These are phyloP conservation scores for Lodderomyces metapsilosis DNA, from an alignment of 1,139 yeast genomes.

Conservation along the genomic window DNA sequence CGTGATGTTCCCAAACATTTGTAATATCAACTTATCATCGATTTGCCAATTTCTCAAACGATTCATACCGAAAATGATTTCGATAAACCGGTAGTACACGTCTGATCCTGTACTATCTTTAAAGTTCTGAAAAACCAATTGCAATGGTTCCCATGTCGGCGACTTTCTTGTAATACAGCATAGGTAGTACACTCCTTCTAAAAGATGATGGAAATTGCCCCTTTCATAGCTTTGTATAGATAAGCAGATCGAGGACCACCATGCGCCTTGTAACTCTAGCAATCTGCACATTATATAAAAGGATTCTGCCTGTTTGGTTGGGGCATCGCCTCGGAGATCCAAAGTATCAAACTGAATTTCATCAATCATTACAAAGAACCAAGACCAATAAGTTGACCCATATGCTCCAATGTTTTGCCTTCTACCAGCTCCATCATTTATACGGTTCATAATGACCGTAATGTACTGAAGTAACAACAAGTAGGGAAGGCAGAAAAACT, in stretches of 20 bases:
- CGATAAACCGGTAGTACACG: conserved; percentile 28
- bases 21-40: conserved; percentile 33
- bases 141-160: conserved; percentile 13
- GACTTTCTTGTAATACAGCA: conserved; percentile 7
- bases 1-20: conserved; percentile 31
- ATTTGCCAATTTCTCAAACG: conserved; percentile 35
- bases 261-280: conserved; percentile 5
- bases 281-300: conserved; percentile 12
- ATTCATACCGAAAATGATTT: conserved; percentile 27
- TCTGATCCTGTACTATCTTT: conserved; percentile 6
- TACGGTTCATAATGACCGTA: conserved; percentile 11
- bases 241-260: conserved; percentile 11
- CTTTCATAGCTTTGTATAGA: conserved; percentile 8
- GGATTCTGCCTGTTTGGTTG: conserved; percentile 13
- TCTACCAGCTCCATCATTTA: conserved; percentile 5
- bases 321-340: conserved; percentile 7
- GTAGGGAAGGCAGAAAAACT: conserved; percentile 20
- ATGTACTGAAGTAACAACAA: conserved; percentile 23
- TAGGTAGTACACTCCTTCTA: conserved; percentile 17
- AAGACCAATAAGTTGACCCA: conserved; percentile 13
- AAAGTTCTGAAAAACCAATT: conserved; percentile 9
- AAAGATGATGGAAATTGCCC: conserved; percentile 4
- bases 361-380: conserved; percentile 14
- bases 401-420: neutral
- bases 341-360: conserved; percentile 8